These are phyloP conservation scores for Kwoniella dendrophila DNA, from an alignment of 768 basidiomycete species.

Conservation along the genomic window DNA sequence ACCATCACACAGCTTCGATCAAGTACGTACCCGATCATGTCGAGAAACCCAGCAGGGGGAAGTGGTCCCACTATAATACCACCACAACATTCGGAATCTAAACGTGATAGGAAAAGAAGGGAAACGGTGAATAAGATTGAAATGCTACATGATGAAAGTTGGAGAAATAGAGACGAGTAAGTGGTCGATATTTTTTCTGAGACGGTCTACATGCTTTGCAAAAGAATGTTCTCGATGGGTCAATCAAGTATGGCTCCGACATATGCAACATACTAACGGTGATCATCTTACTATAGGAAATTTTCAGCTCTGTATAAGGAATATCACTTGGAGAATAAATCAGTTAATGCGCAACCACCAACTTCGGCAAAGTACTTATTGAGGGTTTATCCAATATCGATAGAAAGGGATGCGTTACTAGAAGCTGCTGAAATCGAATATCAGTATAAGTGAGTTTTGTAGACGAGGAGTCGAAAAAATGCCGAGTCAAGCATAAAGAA, in stretches of 20 bases:
- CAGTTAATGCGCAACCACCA: conserved; percentile 49
- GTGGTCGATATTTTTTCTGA: too few relatives aligned
- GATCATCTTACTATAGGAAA: conserved; percentile 36
- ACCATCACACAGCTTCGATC: not conserved
- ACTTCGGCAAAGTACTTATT: conserved; percentile 54
- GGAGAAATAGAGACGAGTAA: conserved; percentile 55
- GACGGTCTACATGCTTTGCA: too few relatives aligned
- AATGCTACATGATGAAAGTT: conserved; percentile 56
- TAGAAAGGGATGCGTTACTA: conserved; percentile 57
- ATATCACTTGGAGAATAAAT: conserved; percentile 50
- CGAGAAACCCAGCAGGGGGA: conserved; percentile 15
- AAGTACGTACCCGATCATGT: conserved; percentile 20
- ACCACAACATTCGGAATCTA: conserved; percentile 47
- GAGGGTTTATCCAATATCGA: conserved; percentile 54
- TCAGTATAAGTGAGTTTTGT: conserved; percentile 57
- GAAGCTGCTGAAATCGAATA: conserved; percentile 55
- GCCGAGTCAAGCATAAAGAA: too few relatives aligned
- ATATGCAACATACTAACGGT: too few relatives aligned
- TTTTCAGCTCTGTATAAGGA: conserved; percentile 53
- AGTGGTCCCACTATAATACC: conserved; percentile 43
- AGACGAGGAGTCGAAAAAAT: too few relatives aligned
- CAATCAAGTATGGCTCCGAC: too few relatives aligned
- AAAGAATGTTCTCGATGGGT: too few relatives aligned
- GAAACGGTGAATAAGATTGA: conserved; percentile 60
- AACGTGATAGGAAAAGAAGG: conserved; percentile 58